phyloP scores from a whole-genome alignment of 129 eudicot genomes.

The Centrapalus pauciflorus region DNA sequence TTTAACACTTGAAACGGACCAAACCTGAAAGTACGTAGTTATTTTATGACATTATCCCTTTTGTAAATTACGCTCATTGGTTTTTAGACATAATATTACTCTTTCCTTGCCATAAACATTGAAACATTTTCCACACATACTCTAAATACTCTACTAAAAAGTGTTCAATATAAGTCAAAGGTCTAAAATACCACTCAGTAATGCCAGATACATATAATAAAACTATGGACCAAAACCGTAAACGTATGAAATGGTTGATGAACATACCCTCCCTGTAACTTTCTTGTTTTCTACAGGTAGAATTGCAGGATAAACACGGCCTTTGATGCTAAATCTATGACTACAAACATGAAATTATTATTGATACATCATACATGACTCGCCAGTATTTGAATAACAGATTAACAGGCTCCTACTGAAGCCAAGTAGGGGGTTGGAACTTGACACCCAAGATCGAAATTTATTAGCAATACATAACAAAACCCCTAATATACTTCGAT shows the following conservation, averaged over 20 bases:
- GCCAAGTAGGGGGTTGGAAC: background rate
- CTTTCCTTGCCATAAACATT: background rate
- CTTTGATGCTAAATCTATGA: conserved; percentile 88
- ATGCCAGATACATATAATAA: background rate
- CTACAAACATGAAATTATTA: conserved; percentile 26
- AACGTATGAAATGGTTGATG: conserved; percentile 2
- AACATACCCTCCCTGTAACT: conserved; percentile 70
- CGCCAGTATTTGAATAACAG: conserved; percentile 1
- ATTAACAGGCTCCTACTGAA: conserved; percentile 7
- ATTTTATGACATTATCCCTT: background rate
- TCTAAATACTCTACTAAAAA: background rate
- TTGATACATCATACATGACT: background rate
- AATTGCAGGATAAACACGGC: conserved; percentile 87
- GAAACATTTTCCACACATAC: background rate
- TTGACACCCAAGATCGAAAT: background rate
- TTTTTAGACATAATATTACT: background rate
- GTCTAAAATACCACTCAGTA: background rate
- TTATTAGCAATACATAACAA: background rate
- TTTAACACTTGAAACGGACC: no score
- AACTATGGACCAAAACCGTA: background rate
- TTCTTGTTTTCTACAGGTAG: conserved; percentile 61
- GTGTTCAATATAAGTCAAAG: background rate
- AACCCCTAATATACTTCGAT: background rate
- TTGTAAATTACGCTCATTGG: background rate
- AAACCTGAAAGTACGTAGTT: no score